Percentiles rank a stretch among this genome's conserved stretches.
Evolutionary conservation across 2,329 filamentous ascomycete genomes (phyloP).

Genomic region (Trichoderma sp.): DNA sequence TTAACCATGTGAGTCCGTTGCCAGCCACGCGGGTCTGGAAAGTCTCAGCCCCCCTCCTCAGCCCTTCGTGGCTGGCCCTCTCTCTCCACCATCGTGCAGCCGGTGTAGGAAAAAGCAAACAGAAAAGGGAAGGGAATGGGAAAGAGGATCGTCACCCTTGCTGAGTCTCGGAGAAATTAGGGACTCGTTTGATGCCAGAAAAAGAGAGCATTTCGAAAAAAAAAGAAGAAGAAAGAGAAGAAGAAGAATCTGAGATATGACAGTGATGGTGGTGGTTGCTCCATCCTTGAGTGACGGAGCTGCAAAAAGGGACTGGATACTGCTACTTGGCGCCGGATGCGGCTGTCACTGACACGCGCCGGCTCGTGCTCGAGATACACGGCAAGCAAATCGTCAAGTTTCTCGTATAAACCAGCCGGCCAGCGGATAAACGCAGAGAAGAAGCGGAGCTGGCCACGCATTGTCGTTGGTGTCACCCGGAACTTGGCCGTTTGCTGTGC

Average conservation of each 20-base stretch:
- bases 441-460: conserved; percentile 9
- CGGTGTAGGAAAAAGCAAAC: neutral
- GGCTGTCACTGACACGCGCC: conserved; percentile 24
- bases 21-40: conserved; percentile 16
- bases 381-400: conserved; percentile 10
- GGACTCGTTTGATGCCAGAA: neutral
- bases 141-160: neutral
- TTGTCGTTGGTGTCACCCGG: conserved; percentile 1
- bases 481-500: conserved; percentile 11
- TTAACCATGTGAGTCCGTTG: conserved; percentile 18
- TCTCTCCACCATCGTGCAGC: conserved; percentile 8
- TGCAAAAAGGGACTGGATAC: neutral
- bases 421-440: conserved; percentile 15
- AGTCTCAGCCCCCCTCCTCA: conserved; percentile 16
- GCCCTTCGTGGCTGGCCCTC: conserved; percentile 14
- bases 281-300: neutral
- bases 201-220: neutral
- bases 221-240: neutral
- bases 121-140: neutral
- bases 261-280: neutral
- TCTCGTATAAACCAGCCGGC: conserved; percentile 20
- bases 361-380: conserved; percentile 10
- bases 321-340: conserved; percentile 15
- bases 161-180: neutral
- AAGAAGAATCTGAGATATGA: neutral